Conservation (phyloP, 2,329 filamentous ascomycete genomes). For the Sporothrix brunneoviolacea region DNA sequence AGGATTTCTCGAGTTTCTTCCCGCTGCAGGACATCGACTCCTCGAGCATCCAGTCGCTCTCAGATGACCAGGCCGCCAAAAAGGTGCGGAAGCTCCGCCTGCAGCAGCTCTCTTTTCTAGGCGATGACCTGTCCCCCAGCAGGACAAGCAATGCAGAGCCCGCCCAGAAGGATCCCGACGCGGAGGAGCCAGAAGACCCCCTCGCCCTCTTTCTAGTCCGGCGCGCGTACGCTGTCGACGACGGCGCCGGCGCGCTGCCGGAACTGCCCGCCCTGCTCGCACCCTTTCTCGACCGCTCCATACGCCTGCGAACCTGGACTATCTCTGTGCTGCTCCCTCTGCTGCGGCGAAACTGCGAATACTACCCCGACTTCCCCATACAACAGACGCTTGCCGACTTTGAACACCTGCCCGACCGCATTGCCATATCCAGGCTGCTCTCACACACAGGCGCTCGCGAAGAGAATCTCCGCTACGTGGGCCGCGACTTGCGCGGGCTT, state of each 20-base stretch:
- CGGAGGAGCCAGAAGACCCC: slow-evolving; percentile 31
- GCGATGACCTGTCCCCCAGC: background rate
- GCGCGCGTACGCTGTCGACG: slow-evolving; percentile 62
- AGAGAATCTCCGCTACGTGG: slow-evolving; percentile 36
- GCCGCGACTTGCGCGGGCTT: slow-evolving; percentile 60
- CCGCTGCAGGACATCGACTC: slow-evolving; percentile 45
- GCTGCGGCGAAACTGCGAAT: slow-evolving; percentile 61
- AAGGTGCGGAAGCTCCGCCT: slow-evolving; percentile 58
- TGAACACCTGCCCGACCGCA: slow-evolving; percentile 50
- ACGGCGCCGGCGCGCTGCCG: slow-evolving; percentile 64
- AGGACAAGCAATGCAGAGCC: slow-evolving; percentile 33
- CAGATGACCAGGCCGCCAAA: slow-evolving; percentile 57
- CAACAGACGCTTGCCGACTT: slow-evolving; percentile 56
- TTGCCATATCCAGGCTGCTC: slow-evolving; percentile 56
- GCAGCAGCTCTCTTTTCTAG: slow-evolving; percentile 45
- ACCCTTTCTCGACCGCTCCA: slow-evolving; percentile 59
- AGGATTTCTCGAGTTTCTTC: slow-evolving; percentile 24
- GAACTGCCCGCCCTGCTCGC: slow-evolving; percentile 59
- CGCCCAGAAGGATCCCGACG: slow-evolving; percentile 6
- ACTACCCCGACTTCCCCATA: slow-evolving; percentile 49
- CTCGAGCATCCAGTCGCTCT: slow-evolving; percentile 49
- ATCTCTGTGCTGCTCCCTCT: slow-evolving; percentile 63
- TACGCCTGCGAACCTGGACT: slow-evolving; percentile 60
- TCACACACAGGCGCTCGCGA: slow-evolving; percentile 41
- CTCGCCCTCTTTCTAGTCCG: slow-evolving; percentile 55